Conservation (phyloP, 2,329 filamentous ascomycete species). For the Curvularia sp. region DNA sequence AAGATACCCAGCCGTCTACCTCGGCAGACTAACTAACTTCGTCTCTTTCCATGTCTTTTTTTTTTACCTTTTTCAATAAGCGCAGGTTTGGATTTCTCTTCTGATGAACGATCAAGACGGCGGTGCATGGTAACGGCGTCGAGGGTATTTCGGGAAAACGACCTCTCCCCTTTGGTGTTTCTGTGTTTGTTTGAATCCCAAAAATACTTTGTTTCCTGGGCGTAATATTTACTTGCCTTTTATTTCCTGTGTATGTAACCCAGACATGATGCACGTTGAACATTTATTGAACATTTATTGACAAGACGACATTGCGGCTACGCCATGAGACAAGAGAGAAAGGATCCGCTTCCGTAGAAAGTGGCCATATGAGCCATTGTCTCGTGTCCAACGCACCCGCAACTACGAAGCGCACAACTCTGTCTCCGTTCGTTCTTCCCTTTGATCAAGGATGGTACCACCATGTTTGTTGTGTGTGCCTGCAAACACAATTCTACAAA, state of each 20-base stretch:
- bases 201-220: not conserved
- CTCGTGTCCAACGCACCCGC: not conserved
- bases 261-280: not conserved
- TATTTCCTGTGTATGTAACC: not conserved
- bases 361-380: no score
- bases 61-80: not conserved
- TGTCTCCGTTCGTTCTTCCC: not conserved
- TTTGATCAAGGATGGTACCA: not conserved
- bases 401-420: not conserved
- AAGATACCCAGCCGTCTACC: slow-evolving; percentile 6
- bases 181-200: not conserved
- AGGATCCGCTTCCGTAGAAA: not conserved
- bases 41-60: not conserved
- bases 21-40: slow-evolving; percentile 6
- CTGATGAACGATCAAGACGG: not conserved
- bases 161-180: not conserved
- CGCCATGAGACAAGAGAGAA: not conserved
- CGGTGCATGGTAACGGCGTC: slow-evolving; percentile 2
- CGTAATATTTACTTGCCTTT: not conserved
- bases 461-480: not conserved
- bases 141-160: not conserved
- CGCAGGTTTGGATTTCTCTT: not conserved
- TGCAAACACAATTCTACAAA: not conserved
- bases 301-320: not conserved
- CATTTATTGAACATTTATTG: not conserved